Evolutionary conservation across 2,329 filamentous ascomycete species (phyloP).

Genomic region (Fonsecaea multimorphosa): DNA sequence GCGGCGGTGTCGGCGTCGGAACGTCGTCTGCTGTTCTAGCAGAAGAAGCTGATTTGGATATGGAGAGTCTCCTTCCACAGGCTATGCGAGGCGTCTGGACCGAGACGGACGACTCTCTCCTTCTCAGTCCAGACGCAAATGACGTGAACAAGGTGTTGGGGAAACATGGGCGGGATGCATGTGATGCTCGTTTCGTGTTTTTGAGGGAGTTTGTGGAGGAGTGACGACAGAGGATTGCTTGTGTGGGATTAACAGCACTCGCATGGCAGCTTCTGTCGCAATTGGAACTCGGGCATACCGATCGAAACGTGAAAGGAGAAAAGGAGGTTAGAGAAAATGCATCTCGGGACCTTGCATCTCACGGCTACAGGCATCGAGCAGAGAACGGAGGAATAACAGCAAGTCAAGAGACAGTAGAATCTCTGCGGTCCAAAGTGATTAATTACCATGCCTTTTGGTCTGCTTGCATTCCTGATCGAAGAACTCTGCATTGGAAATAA

Average conservation of each 20-base stretch:
- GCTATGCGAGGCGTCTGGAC: slow-evolving; percentile 57
- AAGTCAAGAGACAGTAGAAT: no score
- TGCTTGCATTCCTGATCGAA: no score
- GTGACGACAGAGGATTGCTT: background rate
- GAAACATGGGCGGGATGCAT: slow-evolving; percentile 53
- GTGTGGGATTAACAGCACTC: background rate
- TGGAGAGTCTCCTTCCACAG: slow-evolving; percentile 48
- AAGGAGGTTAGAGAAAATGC: no score
- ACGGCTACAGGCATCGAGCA: no score
- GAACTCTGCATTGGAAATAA: no score
- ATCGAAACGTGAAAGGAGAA: no score
- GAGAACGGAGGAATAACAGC: no score
- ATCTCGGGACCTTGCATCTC: no score
- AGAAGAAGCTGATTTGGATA: slow-evolving; percentile 11
- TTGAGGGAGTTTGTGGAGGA: slow-evolving; percentile 11
- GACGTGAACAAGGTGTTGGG: slow-evolving; percentile 46
- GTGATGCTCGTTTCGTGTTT: slow-evolving; percentile 17
- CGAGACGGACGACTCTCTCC: slow-evolving; percentile 49
- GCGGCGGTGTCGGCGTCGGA: slow-evolving; percentile 34
- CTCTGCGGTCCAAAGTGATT: no score
- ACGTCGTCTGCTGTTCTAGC: background rate
- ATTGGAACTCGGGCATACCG: background rate
- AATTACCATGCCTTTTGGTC: no score
- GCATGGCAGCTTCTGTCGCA: background rate
- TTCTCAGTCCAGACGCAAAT: slow-evolving; percentile 45